phyloP scores from a whole-genome alignment of 176 grass and related monocot species.

The Carex pumila region DNA sequence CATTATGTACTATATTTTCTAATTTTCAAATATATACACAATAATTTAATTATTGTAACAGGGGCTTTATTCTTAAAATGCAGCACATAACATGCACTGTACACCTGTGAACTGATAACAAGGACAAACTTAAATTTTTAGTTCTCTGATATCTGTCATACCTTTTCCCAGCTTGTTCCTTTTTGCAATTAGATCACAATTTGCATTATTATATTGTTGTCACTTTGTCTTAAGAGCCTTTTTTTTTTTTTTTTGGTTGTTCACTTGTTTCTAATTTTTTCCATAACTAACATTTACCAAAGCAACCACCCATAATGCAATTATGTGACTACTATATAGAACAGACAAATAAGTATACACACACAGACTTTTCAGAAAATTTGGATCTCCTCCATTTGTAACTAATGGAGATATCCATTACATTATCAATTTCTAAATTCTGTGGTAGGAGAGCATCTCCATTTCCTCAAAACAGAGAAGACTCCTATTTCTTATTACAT shows the following conservation, averaged over 20 bases:
- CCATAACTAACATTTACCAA: neutral
- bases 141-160: neutral
- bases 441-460: neutral
- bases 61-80: neutral
- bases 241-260: neutral
- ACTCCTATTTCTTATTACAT: neutral
- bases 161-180: neutral
- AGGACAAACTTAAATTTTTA: neutral
- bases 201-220: neutral
- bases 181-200: neutral
- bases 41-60: neutral
- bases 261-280: neutral
- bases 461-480: neutral
- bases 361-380: neutral
- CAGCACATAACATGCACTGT: neutral
- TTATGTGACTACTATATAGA: neutral
- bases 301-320: neutral
- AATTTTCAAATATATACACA: neutral
- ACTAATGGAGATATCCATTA: neutral
- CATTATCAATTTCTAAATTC: neutral
- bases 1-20: neutral
- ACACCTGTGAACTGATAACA: slow-evolving; percentile 2
- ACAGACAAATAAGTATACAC: neutral
- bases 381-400: neutral
- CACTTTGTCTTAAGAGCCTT: neutral